Conservation (phyloP, 1,284 basidiomycete species). For the Wolfiporia cocos region DNA sequence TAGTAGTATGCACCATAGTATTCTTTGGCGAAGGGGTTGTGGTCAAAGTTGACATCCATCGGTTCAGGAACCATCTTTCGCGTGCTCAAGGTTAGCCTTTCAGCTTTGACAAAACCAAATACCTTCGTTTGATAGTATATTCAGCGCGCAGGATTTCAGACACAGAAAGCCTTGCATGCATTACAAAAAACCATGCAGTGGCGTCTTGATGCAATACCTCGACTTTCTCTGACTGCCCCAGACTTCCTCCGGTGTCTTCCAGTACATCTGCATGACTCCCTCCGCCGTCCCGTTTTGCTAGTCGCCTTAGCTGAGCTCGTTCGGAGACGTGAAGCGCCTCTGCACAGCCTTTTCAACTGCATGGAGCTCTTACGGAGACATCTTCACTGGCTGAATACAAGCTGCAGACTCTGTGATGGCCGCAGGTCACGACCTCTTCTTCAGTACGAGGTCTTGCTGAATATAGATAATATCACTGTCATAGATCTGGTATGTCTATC, state of each 20-base stretch:
- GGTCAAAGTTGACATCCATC: too few relatives aligned
- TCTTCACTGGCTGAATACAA: constrained; percentile 35
- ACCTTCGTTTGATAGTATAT: too few relatives aligned
- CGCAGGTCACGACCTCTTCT: constrained; percentile 39
- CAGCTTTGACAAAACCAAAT: too few relatives aligned
- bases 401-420: too few relatives aligned
- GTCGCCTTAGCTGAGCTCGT: constrained; percentile 29
- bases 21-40: too few relatives aligned
- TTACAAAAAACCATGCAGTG: too few relatives aligned
- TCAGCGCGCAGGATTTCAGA: too few relatives aligned
- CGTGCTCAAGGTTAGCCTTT: constrained; percentile 57
- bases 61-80: constrained; percentile 63
- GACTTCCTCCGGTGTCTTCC: constrained; percentile 49
- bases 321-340: too few relatives aligned
- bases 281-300: constrained; percentile 56
- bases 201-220: too few relatives aligned
- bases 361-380: constrained; percentile 52
- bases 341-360: constrained; percentile 37
- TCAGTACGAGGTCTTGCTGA: constrained; percentile 68
- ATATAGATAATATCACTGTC: constrained; percentile 54
- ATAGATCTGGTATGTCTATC: constrained; percentile 47
- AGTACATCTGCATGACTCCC: constrained; percentile 42
- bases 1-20: too few relatives aligned
- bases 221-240: too few relatives aligned
- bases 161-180: too few relatives aligned